These are phyloP conservation scores for Ascochyta koolunga DNA, from an alignment of 2,329 filamentous ascomycete genomes.

Conservation along the genomic window DNA sequence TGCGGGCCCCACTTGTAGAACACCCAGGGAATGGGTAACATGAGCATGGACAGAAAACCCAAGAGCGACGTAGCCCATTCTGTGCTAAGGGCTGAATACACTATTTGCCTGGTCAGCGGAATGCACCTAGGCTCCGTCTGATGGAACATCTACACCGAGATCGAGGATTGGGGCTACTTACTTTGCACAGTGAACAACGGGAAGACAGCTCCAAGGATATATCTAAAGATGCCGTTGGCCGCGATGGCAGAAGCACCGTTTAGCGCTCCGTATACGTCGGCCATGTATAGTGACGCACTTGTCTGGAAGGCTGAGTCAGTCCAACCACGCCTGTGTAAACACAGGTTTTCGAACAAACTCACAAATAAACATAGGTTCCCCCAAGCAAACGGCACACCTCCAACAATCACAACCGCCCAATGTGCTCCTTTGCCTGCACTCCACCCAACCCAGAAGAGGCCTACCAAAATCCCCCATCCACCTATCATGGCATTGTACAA, in stretches of 20 bases:
- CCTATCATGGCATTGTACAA: conserved; percentile 66
- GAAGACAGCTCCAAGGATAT: conserved; percentile 44
- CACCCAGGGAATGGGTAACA: conserved; percentile 38
- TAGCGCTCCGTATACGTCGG: conserved; percentile 41
- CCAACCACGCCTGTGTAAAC: not conserved
- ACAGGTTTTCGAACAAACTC: conserved; percentile 31
- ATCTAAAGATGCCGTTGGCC: conserved; percentile 48
- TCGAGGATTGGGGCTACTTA: conserved; percentile 9
- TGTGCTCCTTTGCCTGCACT: conserved; percentile 53
- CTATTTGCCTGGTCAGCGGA: conserved; percentile 7
- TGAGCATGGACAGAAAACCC: conserved; percentile 46
- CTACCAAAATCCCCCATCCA: conserved; percentile 59
- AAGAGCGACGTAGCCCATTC: conserved; percentile 50
- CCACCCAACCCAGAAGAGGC: conserved; percentile 68
- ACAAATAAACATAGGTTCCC: conserved; percentile 67
- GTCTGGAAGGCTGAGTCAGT: conserved; percentile 17
- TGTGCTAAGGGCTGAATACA: conserved; percentile 43
- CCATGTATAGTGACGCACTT: conserved; percentile 37
- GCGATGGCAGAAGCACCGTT: conserved; percentile 46
- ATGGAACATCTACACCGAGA: not conserved
- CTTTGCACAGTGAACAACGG: conserved; percentile 48
- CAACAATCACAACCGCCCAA: conserved; percentile 59
- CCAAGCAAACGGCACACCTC: conserved; percentile 64
- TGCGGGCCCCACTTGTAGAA: conserved; percentile 33
- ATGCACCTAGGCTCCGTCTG: not conserved